Percentiles rank a stretch among this genome's conserved stretches.
These are phyloP conservation scores for Nicotiana sylvestris DNA, from an alignment of 257 asterid genomes.

Conservation along the genomic window DNA sequence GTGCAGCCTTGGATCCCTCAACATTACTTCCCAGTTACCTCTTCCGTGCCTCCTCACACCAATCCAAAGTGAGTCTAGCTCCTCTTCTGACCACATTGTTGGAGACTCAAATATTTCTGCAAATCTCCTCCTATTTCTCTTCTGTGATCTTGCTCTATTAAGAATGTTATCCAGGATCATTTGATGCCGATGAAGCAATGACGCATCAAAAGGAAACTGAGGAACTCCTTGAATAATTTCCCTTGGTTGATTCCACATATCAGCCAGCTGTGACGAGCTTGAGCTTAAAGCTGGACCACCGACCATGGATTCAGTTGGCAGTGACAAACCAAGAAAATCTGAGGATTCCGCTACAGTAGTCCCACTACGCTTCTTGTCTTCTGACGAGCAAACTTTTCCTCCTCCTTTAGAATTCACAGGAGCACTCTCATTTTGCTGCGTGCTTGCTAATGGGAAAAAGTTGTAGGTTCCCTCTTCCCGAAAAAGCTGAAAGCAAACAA, in stretches of 20 bases:
- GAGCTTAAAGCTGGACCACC: conserved; percentile 18
- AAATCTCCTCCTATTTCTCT: conserved; percentile 31
- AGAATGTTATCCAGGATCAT: conserved; percentile 46
- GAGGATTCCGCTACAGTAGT: conserved; percentile 27
- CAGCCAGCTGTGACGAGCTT: conserved; percentile 29
- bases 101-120: conserved; percentile 34
- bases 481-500: conserved; percentile 46
- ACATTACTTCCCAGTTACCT: conserved; percentile 59
- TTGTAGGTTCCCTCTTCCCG: conserved; percentile 36
- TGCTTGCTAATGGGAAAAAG: conserved; percentile 23
- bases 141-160: conserved; percentile 38
- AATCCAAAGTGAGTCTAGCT: conserved; percentile 68
- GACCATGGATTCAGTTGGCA: conserved; percentile 27
- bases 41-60: conserved; percentile 70
- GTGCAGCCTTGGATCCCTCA: conserved; percentile 47
- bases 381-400: neutral
- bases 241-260: conserved; percentile 28
- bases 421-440: conserved; percentile 16
- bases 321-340: conserved; percentile 28
- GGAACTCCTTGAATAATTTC: conserved; percentile 30
- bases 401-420: conserved; percentile 20
- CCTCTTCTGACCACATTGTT: conserved; percentile 63
- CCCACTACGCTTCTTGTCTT: conserved; percentile 14
- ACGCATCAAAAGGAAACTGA: conserved; percentile 27
- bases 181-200: conserved; percentile 39